A percentile compares a stretch with the other conserved stretches of the same genome.
Conservation (phyloP, 2,329 filamentous ascomycete species). For the Scorias spongiosa region DNA sequence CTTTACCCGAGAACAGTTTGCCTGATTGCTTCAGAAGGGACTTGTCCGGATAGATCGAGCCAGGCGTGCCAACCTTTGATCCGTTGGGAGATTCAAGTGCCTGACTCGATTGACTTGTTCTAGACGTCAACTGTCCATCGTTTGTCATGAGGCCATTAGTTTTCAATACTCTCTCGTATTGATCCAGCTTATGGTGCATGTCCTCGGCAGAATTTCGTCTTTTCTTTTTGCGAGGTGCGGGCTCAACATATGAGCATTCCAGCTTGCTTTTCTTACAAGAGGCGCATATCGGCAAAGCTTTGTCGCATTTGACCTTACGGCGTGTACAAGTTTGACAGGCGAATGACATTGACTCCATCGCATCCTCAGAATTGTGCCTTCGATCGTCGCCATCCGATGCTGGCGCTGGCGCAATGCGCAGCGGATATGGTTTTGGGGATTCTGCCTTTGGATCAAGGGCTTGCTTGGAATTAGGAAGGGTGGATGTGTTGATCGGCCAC, state of each 20-base stretch:
- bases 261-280: conserved; percentile 21
- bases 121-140: background rate
- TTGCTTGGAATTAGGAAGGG: background rate
- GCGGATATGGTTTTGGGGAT: background rate
- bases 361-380: background rate
- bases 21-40: conserved; percentile 3
- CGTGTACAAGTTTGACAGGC: conserved; percentile 19
- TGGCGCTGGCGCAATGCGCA: background rate
- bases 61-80: background rate
- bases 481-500: background rate
- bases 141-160: conserved; percentile 20
- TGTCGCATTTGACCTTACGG: conserved; percentile 29
- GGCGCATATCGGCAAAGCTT: conserved; percentile 18
- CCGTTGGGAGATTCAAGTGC: background rate
- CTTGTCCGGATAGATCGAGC: background rate
- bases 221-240: conserved; percentile 25
- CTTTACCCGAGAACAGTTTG: conserved; percentile 14
- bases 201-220: conserved; percentile 18
- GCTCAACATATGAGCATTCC: conserved; percentile 27
- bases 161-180: conserved; percentile 26
- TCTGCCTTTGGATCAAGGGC: background rate
- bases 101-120: background rate
- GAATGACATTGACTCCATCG: conserved; percentile 10
- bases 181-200: conserved; percentile 22
- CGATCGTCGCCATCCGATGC: background rate